Evolutionary conservation across 2,329 filamentous ascomycete species (phyloP), one percentile per base, ranked within the genome.

Genomic region (Apiospora sp.): DNA sequence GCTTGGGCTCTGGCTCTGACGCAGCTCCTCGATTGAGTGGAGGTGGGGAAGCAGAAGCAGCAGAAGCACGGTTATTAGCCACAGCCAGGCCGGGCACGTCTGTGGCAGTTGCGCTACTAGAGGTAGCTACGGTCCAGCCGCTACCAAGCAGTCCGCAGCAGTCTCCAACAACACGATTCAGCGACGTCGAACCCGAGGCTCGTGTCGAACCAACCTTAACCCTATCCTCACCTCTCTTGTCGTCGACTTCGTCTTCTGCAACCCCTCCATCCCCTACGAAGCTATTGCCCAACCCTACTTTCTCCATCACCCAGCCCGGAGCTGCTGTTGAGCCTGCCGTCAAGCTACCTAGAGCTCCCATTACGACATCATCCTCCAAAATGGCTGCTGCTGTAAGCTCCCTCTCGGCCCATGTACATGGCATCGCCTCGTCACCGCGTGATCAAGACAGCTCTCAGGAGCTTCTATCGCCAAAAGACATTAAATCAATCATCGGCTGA

Each of bases 321-420:
- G 71, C 70, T 67, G 71, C 70, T 69, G 71, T 68, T 69, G 71
- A 71, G 72, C 69, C 71, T 46, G 49, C 73, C 27, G 70, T 72
- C 64, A 76, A 77, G 71, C 76, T 74, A 71, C 73, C 75, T 64
- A 71, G 74, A 73, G 73, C 71, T 74, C 75, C 76, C 41, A 75
- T 78, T 74, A 75, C 78, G 76, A 78, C 82, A 79, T 64, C 58
- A 64, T 79, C 81, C 84, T 79, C 81, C 84, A 87, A 83, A 78
- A 90, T 90, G 88, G 84, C 87, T 84, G 84, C 87, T 84, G 84
- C 87, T 79, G 88, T 90, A 87, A 84, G 87, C 84, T 81, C 67
- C 67, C 27, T 44, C 67, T n/a, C 37, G 30, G 34, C 58, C 34
- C 58, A 10, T 41, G 10, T 41, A 41, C 37, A 10, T 30, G 27